Evolutionary conservation across 169 alveolate genomes (phyloP), one percentile per base, ranked within the genome.

Genomic region (Plasmodium chabaudi): DNA sequence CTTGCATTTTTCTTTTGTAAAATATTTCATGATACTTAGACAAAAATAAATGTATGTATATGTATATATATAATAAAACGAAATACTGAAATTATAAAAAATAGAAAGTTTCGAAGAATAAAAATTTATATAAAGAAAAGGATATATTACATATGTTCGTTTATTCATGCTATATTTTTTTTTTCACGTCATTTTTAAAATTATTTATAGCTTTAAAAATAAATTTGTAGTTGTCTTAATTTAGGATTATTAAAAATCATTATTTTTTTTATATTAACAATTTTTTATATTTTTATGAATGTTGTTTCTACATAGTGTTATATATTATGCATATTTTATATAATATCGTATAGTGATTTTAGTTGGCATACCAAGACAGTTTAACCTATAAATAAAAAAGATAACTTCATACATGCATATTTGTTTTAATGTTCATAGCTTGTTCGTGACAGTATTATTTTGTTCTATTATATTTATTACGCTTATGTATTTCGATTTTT

Each of bases 151-250:
- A 34, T 34, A 34, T 34, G 42, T 34, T 34, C n/a, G 53, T 23
- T 72, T 55, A 55, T 72, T 72, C 56, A 55, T 69, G 70, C 53
- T 72, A 59, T 56, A 25, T 72, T 56, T 21, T 60, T 56, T 21
- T 60, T 46, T 46, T 0, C 39, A 19, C 64, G 13, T 74, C n/a
- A 21, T 74, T 61, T 57, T 34, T 42, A 39, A 59, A 56, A 19
- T n/a, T 57, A 60, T 60, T 74, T 60, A 39, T 74, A 74, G 88
- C 88, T 74, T 74, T 74, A 21, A 74, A 72, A 57, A 72, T 56
- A 55, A 55, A 34, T 3, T 39, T 44, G 10, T 39, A 25, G 59
- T 74, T 74, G 72, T 61, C 61, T 15, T 57, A 44, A 61, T 60
- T 19, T 73, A 49, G 17, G 13, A 60, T 44, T 60, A 60, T 74